Evolutionary conservation across 2,329 filamentous ascomycete genomes (phyloP).

Genomic region (Orbilia ellipsospora): DNA sequence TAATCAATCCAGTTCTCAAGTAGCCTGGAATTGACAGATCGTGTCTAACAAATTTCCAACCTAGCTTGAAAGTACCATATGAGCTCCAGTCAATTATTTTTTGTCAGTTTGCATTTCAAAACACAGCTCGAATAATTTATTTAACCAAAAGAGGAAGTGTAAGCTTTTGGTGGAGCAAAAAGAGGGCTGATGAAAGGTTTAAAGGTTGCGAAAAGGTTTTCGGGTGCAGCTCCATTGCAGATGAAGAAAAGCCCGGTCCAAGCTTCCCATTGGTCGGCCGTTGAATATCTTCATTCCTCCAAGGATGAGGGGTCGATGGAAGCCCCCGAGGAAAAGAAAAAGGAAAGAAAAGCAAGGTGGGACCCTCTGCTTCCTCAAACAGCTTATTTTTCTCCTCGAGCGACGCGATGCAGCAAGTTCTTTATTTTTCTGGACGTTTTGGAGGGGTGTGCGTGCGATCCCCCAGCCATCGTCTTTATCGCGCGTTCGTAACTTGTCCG

Average conservation of each 20-base stretch:
- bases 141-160: constrained; percentile 47
- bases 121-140: background rate
- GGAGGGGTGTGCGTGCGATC: constrained; percentile 13
- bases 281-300: constrained; percentile 48
- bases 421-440: constrained; percentile 13
- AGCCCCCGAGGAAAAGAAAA: constrained; percentile 40
- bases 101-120: constrained; percentile 22
- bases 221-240: constrained; percentile 52
- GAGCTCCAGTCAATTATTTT: constrained; percentile 33
- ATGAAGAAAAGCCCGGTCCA: constrained; percentile 43
- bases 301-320: constrained; percentile 38
- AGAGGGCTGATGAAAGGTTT: constrained; percentile 40
- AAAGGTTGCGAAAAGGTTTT: constrained; percentile 45
- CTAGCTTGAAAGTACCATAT: background rate
- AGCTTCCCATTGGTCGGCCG: constrained; percentile 49
- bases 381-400: constrained; percentile 28
- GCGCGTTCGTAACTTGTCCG: constrained; percentile 48
- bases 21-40: too few species aligned
- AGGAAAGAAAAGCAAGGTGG: constrained; percentile 28
- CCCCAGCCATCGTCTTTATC: constrained; percentile 55
- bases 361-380: constrained; percentile 19
- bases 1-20: too few species aligned
- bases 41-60: too few species aligned
- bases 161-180: constrained; percentile 45
- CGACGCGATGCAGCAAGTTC: constrained; percentile 28